Evolutionary conservation across 1,139 yeast genomes (phyloP), one percentile per base, ranked within the genome.

Genomic region (Kazachstania sp.): DNA sequence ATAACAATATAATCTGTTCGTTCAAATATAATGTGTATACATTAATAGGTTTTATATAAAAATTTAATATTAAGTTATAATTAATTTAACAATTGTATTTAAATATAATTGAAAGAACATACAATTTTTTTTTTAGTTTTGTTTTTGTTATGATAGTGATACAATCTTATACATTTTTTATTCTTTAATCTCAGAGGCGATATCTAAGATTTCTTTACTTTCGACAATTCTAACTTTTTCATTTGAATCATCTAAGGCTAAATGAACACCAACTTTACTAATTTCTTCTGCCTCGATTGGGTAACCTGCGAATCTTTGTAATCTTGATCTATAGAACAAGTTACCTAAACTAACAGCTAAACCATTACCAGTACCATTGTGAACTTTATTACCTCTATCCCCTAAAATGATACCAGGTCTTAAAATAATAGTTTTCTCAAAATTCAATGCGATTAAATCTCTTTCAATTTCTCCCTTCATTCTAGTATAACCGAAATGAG

Each of bases 401-500:
- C 94, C 95, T 12, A 83, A 56, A 39, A 85, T 67, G 0, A 69
- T 61, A 13, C 95, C 95, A 0, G 95, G 95, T 58, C 83, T 73
- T 46, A 86, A 62, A 50, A 86, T 81, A 40, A 84, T 72, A 0
- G 86, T 78, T 47, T 77, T 70, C n/a, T 81, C 80, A 63, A 85
- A 86, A 19, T 71, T 74, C 49, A 85, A 68, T 0, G 69, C 78
- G 42, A 72, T 64, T 4, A 83, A 67, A 45, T 77, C 83, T 38
- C 78, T 71, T 59, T 83, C 92, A 48, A 83, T 68, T 49, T 77
- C 71, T 18, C 90, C 90, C 58, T 83, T 83, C 57, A 79, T 71
- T 54, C 71, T 72, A 44, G 77, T 49, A 58, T 86, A 86, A 1
- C 78, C 71, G 41, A 83, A 70, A n/a, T 54, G 57, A 0, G 92